These are phyloP conservation scores for Strobilomyces echinocephalus DNA, from an alignment of 768 basidiomycete species.

Conservation along the genomic window DNA sequence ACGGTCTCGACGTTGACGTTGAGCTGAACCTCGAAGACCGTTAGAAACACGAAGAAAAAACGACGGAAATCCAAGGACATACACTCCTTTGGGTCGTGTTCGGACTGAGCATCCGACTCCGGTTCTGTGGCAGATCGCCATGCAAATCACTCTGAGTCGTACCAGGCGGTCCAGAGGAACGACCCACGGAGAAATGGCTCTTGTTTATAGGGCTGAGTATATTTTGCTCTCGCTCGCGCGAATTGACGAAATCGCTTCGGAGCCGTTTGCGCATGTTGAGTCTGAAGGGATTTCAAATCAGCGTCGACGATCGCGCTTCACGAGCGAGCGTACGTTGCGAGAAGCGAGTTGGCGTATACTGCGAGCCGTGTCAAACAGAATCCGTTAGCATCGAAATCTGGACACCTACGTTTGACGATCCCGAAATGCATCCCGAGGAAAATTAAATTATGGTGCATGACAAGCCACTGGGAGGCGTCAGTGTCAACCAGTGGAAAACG, in stretches of 20 bases:
- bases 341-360: conserved; percentile 34
- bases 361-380: not conserved
- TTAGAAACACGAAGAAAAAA: not conserved
- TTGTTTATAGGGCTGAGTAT: conserved; percentile 11
- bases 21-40: conserved; percentile 14
- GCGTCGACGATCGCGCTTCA: not conserved
- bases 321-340: conserved; percentile 26
- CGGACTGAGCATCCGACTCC: conserved; percentile 23
- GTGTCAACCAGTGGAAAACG: not conserved
- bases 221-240: conserved; percentile 23
- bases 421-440: conserved; percentile 34
- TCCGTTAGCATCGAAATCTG: not conserved
- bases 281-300: conserved; percentile 4
- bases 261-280: conserved; percentile 31
- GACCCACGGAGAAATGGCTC: conserved; percentile 22
- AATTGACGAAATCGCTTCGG: conserved; percentile 19
- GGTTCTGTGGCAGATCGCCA: conserved; percentile 9
- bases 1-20: conserved; percentile 33
- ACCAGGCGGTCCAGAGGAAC: not conserved
- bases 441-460: conserved; percentile 33
- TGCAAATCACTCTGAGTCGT: not conserved
- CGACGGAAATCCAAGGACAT: not conserved
- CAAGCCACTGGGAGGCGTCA: conserved; percentile 21
- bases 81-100: conserved; percentile 20
- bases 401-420: conserved; percentile 28